These are phyloP conservation scores for Luffa aegyptiaca DNA, from an alignment of 306 rosid species.

Conservation along the genomic window DNA sequence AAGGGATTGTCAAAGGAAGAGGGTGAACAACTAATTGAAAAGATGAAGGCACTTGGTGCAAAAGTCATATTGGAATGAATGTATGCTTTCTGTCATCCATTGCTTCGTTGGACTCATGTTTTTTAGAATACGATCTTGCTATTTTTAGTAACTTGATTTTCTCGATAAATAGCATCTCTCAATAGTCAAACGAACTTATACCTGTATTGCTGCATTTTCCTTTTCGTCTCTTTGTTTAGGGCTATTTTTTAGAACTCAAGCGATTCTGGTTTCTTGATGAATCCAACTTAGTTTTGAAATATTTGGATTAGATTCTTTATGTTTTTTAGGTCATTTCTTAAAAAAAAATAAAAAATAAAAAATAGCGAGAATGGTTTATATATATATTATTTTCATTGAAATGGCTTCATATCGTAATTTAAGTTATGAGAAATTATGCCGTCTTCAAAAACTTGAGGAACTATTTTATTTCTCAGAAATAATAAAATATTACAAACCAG, in stretches of 20 bases:
- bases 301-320: not conserved
- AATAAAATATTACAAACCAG: no score
- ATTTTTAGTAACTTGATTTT: not conserved
- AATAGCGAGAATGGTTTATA: no score
- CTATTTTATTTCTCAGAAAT: no score
- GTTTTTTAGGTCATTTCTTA: not conserved
- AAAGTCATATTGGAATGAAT: constrained; percentile 69
- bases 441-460: no score
- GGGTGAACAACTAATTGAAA: constrained; percentile 72
- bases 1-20: constrained; percentile 83
- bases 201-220: not conserved
- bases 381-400: no score
- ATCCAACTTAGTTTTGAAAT: not conserved
- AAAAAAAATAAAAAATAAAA: no score
- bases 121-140: not conserved
- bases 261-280: not conserved
- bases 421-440: not conserved
- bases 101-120: not conserved
- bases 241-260: not conserved
- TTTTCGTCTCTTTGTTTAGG: not conserved
- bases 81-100: not conserved
- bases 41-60: constrained; percentile 83
- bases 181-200: not conserved
- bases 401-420: not conserved
- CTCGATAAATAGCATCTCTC: not conserved